These are phyloP conservation scores for Anaeromyces robustus DNA, from an alignment of 192 early-diverging fungal species.

Conservation along the genomic window DNA sequence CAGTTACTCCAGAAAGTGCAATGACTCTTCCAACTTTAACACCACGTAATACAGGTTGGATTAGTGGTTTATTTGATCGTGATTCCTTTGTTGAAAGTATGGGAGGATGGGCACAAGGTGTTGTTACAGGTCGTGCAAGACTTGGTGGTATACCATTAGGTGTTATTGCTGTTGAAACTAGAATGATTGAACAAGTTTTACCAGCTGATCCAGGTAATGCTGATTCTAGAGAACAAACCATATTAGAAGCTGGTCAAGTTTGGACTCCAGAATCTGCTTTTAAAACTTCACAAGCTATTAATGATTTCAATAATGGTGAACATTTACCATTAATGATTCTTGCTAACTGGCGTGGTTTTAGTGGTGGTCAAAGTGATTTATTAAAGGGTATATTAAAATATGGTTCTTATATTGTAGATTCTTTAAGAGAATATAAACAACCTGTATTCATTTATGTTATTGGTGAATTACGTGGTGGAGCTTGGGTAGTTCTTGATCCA, in stretches of 20 bases:
- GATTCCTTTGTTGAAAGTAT: slow-evolving; percentile 93
- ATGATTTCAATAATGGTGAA: slow-evolving; percentile 97
- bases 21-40: too few species aligned
- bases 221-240: slow-evolving; percentile 71
- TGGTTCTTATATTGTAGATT: slow-evolving; percentile 93
- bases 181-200: slow-evolving; percentile 77
- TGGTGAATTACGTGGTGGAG: slow-evolving; percentile 94
- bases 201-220: slow-evolving; percentile 90
- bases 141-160: slow-evolving; percentile 93
- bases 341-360: slow-evolving; percentile 99
- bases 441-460: slow-evolving; percentile 95
- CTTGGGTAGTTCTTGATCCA: slow-evolving; percentile 95
- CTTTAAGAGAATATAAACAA: slow-evolving; percentile 86
- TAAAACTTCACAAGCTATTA: slow-evolving; percentile 98
- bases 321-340: slow-evolving; percentile 95
- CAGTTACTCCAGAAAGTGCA: neutral
- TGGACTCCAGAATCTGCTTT: slow-evolving; percentile 99
- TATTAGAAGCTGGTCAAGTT: slow-evolving; percentile 85
- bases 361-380: slow-evolving; percentile 97
- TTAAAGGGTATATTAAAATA: slow-evolving; percentile 96
- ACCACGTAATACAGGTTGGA: slow-evolving; percentile 25
- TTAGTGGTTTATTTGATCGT: slow-evolving; percentile 89
- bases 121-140: slow-evolving; percentile 85
- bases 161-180: slow-evolving; percentile 90
- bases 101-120: slow-evolving; percentile 91